A percentile compares a stretch with the other conserved stretches of the same genome.
Conservation (phyloP, 1,284 basidiomycete species). For the Tilletia indica region DNA sequence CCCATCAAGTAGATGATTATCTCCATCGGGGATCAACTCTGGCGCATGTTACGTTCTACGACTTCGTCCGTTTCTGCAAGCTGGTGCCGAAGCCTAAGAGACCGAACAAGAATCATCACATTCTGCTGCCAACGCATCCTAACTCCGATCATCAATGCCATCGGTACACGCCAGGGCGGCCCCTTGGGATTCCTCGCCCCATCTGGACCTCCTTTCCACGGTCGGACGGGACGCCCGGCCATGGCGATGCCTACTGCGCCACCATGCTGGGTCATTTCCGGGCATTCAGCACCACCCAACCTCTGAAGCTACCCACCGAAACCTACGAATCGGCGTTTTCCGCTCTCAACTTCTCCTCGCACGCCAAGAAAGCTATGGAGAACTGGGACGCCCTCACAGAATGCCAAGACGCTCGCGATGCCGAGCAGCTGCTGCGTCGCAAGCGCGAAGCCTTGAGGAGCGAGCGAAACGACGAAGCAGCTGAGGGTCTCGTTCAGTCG, state of each 20-base stretch:
- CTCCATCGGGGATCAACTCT: not conserved
- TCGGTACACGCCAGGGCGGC: not conserved
- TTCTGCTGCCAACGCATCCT: not conserved
- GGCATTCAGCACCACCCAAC: not conserved
- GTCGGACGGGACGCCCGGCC: not conserved
- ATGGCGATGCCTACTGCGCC: not conserved
- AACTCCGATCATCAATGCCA: not conserved
- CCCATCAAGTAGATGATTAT: constrained; percentile 1
- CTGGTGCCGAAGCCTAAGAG: not conserved
- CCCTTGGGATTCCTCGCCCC: not conserved
- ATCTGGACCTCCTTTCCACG: not conserved
- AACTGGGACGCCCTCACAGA: not conserved
- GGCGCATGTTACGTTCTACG: not conserved
- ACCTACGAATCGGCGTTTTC: not conserved
- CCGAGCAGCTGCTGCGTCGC: not conserved
- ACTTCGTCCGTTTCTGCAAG: constrained; percentile 2
- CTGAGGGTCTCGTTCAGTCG: too few species aligned
- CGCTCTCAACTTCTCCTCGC: not conserved
- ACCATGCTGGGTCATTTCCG: not conserved
- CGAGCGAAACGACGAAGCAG: too few species aligned
- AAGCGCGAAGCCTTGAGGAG: not conserved
- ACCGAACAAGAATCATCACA: not conserved
- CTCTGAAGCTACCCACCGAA: not conserved
- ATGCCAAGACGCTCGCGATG: not conserved
- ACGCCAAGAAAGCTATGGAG: not conserved